These are phyloP conservation scores for Wickerhamiella sergipiensis DNA, from an alignment of 805 yeast species.

Conservation along the genomic window DNA sequence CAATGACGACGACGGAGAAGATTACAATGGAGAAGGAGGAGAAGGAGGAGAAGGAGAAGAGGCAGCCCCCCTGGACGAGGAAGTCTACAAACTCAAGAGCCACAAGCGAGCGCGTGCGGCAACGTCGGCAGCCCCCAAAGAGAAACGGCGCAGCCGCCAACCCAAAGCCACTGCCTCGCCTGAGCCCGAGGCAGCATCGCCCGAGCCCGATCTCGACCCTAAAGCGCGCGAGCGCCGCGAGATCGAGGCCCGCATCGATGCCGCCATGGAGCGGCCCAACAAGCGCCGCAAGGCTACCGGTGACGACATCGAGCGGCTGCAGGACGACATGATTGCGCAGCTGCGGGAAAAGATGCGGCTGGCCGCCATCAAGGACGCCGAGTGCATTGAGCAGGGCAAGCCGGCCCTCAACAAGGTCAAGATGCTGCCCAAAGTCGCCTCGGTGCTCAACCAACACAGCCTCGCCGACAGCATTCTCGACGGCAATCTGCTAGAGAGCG, in stretches of 20 bases:
- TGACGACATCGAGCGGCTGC: slow-evolving; percentile 88
- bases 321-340: slow-evolving; percentile 75
- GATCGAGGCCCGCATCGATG: slow-evolving; percentile 48
- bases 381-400: slow-evolving; percentile 41
- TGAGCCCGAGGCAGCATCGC: slow-evolving; percentile 11
- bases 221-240: slow-evolving; percentile 46
- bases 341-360: slow-evolving; percentile 82
- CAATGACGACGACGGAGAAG: slow-evolving; percentile 2
- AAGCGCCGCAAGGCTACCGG: slow-evolving; percentile 65
- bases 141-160: slow-evolving; percentile 9
- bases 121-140: slow-evolving; percentile 9
- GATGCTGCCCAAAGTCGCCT: slow-evolving; percentile 65
- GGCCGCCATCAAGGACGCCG: slow-evolving; percentile 41
- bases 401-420: slow-evolving; percentile 69
- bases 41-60: slow-evolving; percentile 18
- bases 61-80: slow-evolving; percentile 26
- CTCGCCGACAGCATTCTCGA: slow-evolving; percentile 87
- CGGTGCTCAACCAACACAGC: slow-evolving; percentile 63
- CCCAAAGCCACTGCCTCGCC: slow-evolving; percentile 8
- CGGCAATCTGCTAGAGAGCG: slow-evolving; percentile 83
- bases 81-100: slow-evolving; percentile 26
- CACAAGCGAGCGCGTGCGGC: slow-evolving; percentile 22
- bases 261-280: slow-evolving; percentile 10
- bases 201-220: slow-evolving; percentile 22
- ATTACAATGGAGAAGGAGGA: slow-evolving; percentile 6